Evolutionary conservation across 306 rosid genomes (phyloP).

Genomic region (Cicer yamashitae): DNA sequence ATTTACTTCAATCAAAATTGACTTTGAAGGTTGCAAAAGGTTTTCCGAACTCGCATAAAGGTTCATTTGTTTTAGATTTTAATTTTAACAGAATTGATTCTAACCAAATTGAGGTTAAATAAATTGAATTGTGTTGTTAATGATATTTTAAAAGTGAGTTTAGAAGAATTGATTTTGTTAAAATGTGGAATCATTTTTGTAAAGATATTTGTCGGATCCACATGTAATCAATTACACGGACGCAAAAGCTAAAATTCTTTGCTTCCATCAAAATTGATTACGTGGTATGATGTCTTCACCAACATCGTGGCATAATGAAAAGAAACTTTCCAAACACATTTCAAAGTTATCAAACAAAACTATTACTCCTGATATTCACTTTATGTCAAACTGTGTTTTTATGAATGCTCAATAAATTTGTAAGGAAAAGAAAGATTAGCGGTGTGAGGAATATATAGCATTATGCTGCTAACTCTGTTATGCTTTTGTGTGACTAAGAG

Average conservation of each 20-base stretch:
- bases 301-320: background rate
- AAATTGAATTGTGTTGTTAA: background rate
- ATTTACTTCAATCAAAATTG: background rate
- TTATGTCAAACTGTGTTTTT: background rate
- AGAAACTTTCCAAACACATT: background rate
- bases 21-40: constrained; percentile 1
- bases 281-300: background rate
- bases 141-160: background rate
- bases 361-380: background rate
- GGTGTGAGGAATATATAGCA: constrained; percentile 1
- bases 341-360: too few relatives aligned
- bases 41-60: background rate
- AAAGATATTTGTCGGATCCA: too few relatives aligned
- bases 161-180: background rate
- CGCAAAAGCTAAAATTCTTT: background rate
- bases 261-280: background rate
- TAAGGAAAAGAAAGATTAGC: background rate
- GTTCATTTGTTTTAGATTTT: background rate
- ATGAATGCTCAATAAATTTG: background rate
- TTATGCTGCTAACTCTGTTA: background rate
- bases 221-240: too few relatives aligned
- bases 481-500: constrained; percentile 17
- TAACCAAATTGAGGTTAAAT: background rate
- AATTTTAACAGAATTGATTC: background rate
- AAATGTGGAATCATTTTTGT: background rate